Conservation (phyloP, 2,329 filamentous ascomycete species). For the Neofusicoccum parvum region DNA sequence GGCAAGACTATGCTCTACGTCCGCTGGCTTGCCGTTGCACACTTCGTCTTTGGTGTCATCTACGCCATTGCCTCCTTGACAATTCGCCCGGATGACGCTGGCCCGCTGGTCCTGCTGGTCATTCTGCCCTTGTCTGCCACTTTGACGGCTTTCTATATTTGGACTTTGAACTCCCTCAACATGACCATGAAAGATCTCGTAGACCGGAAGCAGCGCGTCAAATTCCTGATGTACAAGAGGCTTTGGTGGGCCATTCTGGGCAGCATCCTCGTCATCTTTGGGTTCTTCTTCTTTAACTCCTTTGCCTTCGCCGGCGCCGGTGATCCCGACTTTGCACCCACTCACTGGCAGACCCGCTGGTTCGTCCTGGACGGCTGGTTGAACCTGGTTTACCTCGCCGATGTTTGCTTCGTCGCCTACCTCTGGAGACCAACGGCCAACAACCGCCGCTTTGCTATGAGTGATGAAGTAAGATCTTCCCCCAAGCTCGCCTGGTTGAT, state of each 20-base stretch:
- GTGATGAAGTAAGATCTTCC: slow-evolving; percentile 71
- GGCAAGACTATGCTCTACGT: slow-evolving; percentile 95
- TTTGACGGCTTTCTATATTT: slow-evolving; percentile 95
- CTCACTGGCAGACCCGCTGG: slow-evolving; percentile 97
- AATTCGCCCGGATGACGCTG: slow-evolving; percentile 85
- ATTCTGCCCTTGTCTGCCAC: slow-evolving; percentile 90
- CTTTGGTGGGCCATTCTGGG: slow-evolving; percentile 96
- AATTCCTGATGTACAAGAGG: slow-evolving; percentile 95
- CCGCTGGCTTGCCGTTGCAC: slow-evolving; percentile 83
- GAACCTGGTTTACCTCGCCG: slow-evolving; percentile 92
- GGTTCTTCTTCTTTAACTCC: slow-evolving; percentile 98
- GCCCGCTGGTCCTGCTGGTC: slow-evolving; percentile 87
- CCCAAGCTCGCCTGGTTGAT: not conserved
- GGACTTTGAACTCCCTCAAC: slow-evolving; percentile 95
- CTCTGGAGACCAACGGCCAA: slow-evolving; percentile 96
- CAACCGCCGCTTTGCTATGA: slow-evolving; percentile 97
- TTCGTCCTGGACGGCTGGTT: slow-evolving; percentile 97
- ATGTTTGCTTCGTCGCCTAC: slow-evolving; percentile 91
- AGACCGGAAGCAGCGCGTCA: slow-evolving; percentile 89
- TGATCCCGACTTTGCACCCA: slow-evolving; percentile 88
- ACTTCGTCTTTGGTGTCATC: slow-evolving; percentile 92
- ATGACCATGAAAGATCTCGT: slow-evolving; percentile 94
- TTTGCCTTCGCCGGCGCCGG: slow-evolving; percentile 86
- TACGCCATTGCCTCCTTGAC: slow-evolving; percentile 89
- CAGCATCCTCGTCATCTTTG: slow-evolving; percentile 94